Percentiles rank a stretch among this genome's conserved stretches.
Conservation (phyloP, 2,329 filamentous ascomycete genomes). For the Pseudogymnoascus sp. region DNA sequence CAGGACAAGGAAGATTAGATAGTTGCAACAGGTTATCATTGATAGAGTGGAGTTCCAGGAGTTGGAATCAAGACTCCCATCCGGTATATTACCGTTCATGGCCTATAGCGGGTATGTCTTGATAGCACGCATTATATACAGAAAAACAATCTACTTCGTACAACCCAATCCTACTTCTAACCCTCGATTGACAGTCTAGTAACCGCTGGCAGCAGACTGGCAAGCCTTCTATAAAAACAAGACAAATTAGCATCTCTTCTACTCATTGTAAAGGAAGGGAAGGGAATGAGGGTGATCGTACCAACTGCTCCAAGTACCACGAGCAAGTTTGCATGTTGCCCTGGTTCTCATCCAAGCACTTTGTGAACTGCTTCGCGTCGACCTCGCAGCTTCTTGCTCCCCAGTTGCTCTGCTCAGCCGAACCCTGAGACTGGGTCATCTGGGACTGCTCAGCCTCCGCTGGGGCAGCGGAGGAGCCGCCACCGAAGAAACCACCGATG, state of each 20-base stretch:
- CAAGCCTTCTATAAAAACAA: constrained; percentile 56
- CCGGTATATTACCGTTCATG: constrained; percentile 7
- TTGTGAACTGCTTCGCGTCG: constrained; percentile 78
- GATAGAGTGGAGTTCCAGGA: constrained; percentile 6
- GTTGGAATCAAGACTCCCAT: constrained; percentile 7
- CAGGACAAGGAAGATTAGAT: constrained; percentile 10
- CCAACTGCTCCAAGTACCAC: constrained; percentile 95
- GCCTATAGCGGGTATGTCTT: constrained; percentile 7
- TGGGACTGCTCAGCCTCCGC: constrained; percentile 42
- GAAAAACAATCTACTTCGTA: constrained; percentile 1
- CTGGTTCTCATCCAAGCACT: constrained; percentile 91
- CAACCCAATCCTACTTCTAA: not conserved
- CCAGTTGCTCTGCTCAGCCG: constrained; percentile 42
- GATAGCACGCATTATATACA: constrained; percentile 8
- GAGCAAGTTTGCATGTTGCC: constrained; percentile 94
- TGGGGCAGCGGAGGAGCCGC: constrained; percentile 53
- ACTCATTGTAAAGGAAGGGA: not conserved
- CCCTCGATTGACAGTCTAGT: constrained; percentile 38
- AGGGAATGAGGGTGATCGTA: constrained; percentile 24
- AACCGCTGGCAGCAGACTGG: constrained; percentile 66
- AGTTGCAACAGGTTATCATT: constrained; percentile 7
- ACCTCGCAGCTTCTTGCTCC: constrained; percentile 62
- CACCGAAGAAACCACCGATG: constrained; percentile 79
- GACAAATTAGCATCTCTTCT: constrained; percentile 23
- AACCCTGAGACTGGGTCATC: constrained; percentile 43